These are phyloP conservation scores for Mucuna pruriens DNA, from an alignment of 306 rosid genomes.

Conservation along the genomic window DNA sequence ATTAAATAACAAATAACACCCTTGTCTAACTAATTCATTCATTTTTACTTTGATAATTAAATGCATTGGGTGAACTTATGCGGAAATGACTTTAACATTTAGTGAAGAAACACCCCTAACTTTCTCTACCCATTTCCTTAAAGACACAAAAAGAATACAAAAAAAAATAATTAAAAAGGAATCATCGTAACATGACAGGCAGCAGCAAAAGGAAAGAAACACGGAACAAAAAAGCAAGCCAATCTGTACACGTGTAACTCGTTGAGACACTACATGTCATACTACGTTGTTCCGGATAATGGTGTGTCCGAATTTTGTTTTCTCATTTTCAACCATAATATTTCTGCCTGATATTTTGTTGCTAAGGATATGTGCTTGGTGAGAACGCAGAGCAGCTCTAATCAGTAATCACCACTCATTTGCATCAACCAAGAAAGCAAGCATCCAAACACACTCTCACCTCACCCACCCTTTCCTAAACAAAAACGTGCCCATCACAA, in stretches of 20 bases:
- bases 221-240: not conserved
- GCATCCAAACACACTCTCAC: slow-evolving; percentile 51
- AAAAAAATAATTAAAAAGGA: too few species aligned
- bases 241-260: slow-evolving; percentile 37
- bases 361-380: slow-evolving; percentile 27
- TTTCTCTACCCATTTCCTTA: too few species aligned
- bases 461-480: not conserved
- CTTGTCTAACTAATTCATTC: too few species aligned
- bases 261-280: not conserved
- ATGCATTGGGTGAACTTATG: too few species aligned
- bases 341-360: not conserved
- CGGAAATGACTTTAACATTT: too few species aligned
- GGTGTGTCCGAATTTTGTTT: slow-evolving; percentile 10
- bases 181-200: not conserved
- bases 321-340: not conserved
- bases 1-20: too few species aligned
- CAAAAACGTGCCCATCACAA: slow-evolving; percentile 19
- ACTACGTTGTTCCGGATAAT: slow-evolving; percentile 12
- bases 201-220: not conserved
- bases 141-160: too few species aligned
- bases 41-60: too few species aligned
- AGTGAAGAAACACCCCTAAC: too few species aligned
- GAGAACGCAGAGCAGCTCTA: not conserved
- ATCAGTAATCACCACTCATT: slow-evolving; percentile 64
- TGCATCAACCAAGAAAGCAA: slow-evolving; percentile 33